These are phyloP conservation scores for Coemansia sp. DNA, from an alignment of 192 early-diverging fungal species.

Conservation along the genomic window DNA sequence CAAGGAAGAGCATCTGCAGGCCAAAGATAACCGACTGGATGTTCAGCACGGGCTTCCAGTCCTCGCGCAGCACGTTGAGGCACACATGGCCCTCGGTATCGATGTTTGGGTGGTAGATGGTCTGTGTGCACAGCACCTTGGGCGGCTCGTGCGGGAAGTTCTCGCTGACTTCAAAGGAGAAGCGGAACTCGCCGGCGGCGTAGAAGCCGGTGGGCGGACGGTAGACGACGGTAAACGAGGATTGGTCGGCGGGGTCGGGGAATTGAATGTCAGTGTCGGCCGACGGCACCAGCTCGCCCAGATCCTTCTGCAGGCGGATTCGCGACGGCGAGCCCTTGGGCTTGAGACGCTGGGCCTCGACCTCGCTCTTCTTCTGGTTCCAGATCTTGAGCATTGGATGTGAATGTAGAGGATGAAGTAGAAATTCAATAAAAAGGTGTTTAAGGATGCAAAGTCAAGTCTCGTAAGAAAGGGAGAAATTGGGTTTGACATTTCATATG, in stretches of 20 bases:
- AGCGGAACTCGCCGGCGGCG: slow-evolving; percentile 75
- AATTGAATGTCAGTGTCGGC: slow-evolving; percentile 78
- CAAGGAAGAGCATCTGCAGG: slow-evolving; percentile 87
- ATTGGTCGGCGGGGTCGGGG: slow-evolving; percentile 73
- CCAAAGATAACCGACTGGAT: slow-evolving; percentile 89
- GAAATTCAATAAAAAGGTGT: too few species aligned
- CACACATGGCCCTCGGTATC: slow-evolving; percentile 96
- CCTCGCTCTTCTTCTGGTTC: slow-evolving; percentile 79
- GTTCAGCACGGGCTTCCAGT: slow-evolving; percentile 98
- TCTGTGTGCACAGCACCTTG: slow-evolving; percentile 82
- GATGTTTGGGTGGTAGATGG: slow-evolving; percentile 98
- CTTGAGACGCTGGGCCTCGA: slow-evolving; percentile 68
- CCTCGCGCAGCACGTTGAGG: slow-evolving; percentile 94
- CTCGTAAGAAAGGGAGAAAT: too few species aligned
- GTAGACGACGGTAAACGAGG: slow-evolving; percentile 80
- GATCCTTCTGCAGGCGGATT: slow-evolving; percentile 93
- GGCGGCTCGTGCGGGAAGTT: slow-evolving; percentile 96
- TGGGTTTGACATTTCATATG: too few species aligned
- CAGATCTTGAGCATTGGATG: slow-evolving; percentile 81
- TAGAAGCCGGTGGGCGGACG: slow-evolving; percentile 87
- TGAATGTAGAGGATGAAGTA: too few species aligned
- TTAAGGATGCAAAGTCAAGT: too few species aligned
- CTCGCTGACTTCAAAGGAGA: slow-evolving; percentile 76
- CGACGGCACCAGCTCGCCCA: slow-evolving; percentile 68
- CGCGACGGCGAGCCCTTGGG: slow-evolving; percentile 81